Base-by-base conservation (phyloP, 768 basidiomycete genomes). In the Naematelia encephala region DNA sequence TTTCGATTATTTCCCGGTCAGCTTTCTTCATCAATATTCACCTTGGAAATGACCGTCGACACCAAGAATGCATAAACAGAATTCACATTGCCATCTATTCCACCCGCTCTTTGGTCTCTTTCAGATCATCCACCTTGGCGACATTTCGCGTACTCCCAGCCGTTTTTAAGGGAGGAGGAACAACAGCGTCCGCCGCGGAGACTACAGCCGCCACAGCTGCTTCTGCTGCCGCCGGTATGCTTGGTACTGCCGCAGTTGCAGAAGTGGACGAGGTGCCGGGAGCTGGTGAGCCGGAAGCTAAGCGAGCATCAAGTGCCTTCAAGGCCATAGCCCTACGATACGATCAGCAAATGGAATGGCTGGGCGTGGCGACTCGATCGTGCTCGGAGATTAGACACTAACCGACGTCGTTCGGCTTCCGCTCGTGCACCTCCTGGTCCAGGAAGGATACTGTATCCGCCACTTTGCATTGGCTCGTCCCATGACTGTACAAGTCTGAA, bases 331-430 rank as follows among this genome's bases (percentile, higher is more conserved):
- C 91, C 67, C 94, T 96, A 70, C 23, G 60, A n/a, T 12, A 8
- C 45, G 19, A 39, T 27, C 27, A n/a, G 27, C 53, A 43, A 2
- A 16, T 21, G 2, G 11, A 46, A 43, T 14, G 5, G 14, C 28
- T 39, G 29, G 43, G 22, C 29, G 30, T 4, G 22, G 22, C n/a
- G 8, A 46, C 51, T 42, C 4, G 5, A 30, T 1, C 11, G 47
- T 13, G 4, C 16, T 23, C 16, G 14, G 16, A 16, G 26, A 11
- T 21, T 28, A 19, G 45, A 5, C 16, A 54, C 84, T 57, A 62
- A 92, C 92, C 94, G 84, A 80, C 94, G 81, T 60, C 96, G 82
- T 80, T 99, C 96, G 19, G 96, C 96, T 78, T 99, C 96, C 21
- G 96, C 96, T 29, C 96, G 83, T 19, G 91, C 87, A 71, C 87